Evolutionary conservation across 352 stramenopile genomes (phyloP).

Genomic region (Pythium guiyangense): DNA sequence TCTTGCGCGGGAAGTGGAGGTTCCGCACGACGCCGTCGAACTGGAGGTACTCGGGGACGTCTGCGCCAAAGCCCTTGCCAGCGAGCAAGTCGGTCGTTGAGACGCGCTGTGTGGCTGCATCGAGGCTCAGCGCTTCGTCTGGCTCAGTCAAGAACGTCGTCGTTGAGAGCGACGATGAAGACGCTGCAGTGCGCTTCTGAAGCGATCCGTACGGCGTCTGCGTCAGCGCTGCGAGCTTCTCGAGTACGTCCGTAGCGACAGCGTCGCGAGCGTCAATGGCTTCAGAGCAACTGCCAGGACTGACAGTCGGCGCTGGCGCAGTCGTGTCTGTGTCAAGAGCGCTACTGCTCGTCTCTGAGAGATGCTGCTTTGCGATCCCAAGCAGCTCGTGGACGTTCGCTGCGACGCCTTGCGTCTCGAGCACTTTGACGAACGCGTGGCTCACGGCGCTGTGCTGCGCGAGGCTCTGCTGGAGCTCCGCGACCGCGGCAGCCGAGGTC

Average conservation of each 20-base stretch:
- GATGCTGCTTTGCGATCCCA: constrained; percentile 7
- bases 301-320: too few species aligned
- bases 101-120: constrained; percentile 3
- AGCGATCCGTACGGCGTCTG: constrained; percentile 1
- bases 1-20: constrained; percentile 33
- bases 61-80: constrained; percentile 21
- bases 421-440: constrained; percentile 27
- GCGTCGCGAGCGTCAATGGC: constrained; percentile 13
- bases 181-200: too few species aligned
- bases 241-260: constrained; percentile 12
- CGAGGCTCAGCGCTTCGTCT: constrained; percentile 17
- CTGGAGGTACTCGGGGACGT: constrained; percentile 54
- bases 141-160: constrained; percentile 54
- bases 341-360: background rate
- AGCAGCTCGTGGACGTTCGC: constrained; percentile 28
- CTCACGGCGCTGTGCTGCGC: constrained; percentile 17
- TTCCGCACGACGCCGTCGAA: constrained; percentile 61
- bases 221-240: constrained; percentile 16
- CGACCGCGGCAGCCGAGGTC: background rate
- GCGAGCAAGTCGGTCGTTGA: constrained; percentile 31
- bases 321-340: background rate
- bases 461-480: background rate
- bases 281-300: too few species aligned
- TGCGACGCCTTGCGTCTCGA: constrained; percentile 27
- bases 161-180: background rate